Evolutionary conservation across 768 basidiomycete genomes (phyloP), one percentile per base, ranked within the genome.

Genomic region (Russula griseocarnosa): DNA sequence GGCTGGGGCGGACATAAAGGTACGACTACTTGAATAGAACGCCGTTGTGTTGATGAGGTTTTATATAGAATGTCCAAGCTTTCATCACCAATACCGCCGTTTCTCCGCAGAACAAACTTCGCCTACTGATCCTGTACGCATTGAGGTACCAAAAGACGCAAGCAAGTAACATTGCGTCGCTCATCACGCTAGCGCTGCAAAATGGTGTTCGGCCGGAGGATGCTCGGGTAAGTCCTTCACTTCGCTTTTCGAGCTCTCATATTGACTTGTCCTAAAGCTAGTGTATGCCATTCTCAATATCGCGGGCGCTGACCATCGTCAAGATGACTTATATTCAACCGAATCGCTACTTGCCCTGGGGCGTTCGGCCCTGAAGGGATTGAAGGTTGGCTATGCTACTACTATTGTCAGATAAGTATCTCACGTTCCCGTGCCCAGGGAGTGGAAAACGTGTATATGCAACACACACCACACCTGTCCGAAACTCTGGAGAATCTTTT

Each of bases 401-500:
- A 38, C 24, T 36, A 8, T 38, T 22, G n/a, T 42, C 26, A 20
- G 53, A n/a, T 20, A 59, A 24, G 54, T 67, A 50, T 71, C 62
- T 36, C 38, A 46, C 36, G 56, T 65, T 34, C 50, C 28, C 40
- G 38, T 66, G 4, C 60, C 3, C n/a, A 95, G 92, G 97, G 97
- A 3, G 96, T 98, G 5, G 97, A 99, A 76, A 99, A 99, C 70
- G 95, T 98, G 18, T 99, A 98, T 73, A 99, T 94, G 61, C 97
- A 98, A 69, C 97, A 98, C 70, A 87, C 86, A 18, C 97, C 97
- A 8, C 94, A 95, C 74, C 79, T 99, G 6, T 86, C 90, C 1
- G 89, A 97, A 71, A 98, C 96, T 3, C 76, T 98, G 18, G 97
- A 99, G 70, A 82, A 90, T 58, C 76, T 99, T 5, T 83, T 95